Percentiles rank a stretch among this genome's conserved stretches.
These are phyloP conservation scores for Globisporangium camurandrum DNA, from an alignment of 352 stramenopile species.

Conservation along the genomic window DNA sequence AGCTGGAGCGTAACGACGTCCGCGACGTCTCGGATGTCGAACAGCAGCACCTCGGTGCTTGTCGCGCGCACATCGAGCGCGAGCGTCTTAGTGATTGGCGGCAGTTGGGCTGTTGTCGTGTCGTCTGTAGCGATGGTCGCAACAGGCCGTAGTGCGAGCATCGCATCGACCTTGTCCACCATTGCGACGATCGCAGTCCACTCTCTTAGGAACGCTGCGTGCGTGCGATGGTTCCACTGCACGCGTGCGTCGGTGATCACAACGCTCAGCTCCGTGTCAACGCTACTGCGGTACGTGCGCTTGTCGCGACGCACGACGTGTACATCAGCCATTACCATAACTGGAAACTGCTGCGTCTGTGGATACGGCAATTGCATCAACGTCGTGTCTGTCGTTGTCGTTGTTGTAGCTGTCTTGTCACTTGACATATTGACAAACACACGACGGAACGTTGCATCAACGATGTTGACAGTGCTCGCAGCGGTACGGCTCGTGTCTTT, in stretches of 20 bases:
- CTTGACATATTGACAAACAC: conserved; percentile 10
- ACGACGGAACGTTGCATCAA: conserved; percentile 9
- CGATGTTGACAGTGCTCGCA: neutral
- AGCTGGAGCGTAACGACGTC: conserved; percentile 13
- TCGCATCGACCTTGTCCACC: conserved; percentile 25
- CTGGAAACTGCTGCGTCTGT: conserved; percentile 2
- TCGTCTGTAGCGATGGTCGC: neutral
- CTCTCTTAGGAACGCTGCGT: conserved; percentile 25
- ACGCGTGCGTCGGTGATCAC: conserved; percentile 18
- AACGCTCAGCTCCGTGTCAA: conserved; percentile 23
- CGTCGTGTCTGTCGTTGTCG: neutral
- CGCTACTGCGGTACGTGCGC: conserved; percentile 8
- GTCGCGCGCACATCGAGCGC: conserved; percentile 20
- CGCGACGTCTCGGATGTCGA: conserved; percentile 22
- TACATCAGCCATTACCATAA: conserved; percentile 11
- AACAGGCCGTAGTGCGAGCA: conserved; percentile 11
- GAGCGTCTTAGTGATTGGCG: conserved; percentile 14
- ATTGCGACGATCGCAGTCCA: conserved; percentile 17
- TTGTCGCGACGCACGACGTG: conserved; percentile 22
- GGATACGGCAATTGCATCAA: no score
- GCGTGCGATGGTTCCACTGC: conserved; percentile 25
- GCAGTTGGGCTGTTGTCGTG: neutral
- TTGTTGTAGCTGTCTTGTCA: neutral
- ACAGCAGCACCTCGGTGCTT: conserved; percentile 14
- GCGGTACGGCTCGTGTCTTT: neutral